A percentile compares a stretch with the other conserved stretches of the same genome.
phyloP scores from a whole-genome alignment of 257 asterid genomes.

The Plantago major region DNA sequence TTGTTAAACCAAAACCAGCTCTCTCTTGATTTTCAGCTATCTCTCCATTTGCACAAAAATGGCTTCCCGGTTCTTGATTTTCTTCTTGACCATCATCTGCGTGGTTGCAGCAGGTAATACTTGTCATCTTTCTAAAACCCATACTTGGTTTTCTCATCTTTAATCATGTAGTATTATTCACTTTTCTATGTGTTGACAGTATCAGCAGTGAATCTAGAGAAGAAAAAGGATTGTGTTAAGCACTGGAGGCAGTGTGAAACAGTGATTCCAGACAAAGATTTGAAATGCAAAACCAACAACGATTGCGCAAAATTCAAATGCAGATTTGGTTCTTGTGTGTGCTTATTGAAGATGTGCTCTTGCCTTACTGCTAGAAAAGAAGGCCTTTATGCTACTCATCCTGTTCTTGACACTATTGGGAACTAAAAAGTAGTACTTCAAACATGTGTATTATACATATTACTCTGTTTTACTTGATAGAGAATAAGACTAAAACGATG shows the following conservation, averaged over 20 bases:
- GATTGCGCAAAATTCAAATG: constrained; percentile 1
- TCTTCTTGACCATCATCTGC: neutral
- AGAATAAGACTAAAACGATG: too few relatives aligned
- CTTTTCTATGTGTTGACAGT: neutral
- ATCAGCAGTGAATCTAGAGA: neutral
- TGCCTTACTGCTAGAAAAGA: constrained; percentile 2
- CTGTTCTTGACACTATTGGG: too few relatives aligned
- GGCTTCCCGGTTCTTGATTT: neutral
- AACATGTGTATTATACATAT: too few relatives aligned
- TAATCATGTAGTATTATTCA: neutral
- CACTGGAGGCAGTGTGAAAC: constrained; percentile 5
- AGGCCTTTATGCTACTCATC: neutral
- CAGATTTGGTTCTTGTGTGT: neutral
- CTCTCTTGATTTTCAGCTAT: neutral
- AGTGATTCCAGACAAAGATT: neutral
- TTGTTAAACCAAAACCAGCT: too few relatives aligned
- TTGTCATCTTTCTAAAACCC: neutral
- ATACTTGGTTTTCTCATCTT: neutral
- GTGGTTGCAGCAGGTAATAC: neutral
- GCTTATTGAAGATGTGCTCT: neutral
- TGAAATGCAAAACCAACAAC: neutral
- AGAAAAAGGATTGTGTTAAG: constrained; percentile 1
- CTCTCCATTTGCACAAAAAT: neutral
- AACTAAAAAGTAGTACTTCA: too few relatives aligned
- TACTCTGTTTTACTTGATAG: too few relatives aligned